Base-by-base conservation (phyloP, 2,329 filamentous ascomycete genomes). In the Arthrobotrys megalospora region DNA sequence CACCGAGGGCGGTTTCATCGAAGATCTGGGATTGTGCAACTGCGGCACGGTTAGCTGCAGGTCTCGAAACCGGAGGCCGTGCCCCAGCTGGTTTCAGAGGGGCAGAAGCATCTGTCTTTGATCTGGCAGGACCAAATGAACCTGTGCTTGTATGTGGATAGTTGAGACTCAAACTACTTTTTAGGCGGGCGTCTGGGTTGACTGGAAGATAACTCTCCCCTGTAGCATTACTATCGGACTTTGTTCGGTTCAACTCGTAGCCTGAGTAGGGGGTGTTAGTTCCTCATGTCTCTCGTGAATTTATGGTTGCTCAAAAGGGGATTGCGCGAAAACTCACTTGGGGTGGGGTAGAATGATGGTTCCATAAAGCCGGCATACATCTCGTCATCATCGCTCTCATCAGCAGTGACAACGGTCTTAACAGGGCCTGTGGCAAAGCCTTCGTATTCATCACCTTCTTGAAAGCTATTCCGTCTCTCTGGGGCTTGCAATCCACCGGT, bases 401-500 rank as follows among this genome's bases (percentile, higher is more conserved):
- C 96, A 1, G 93, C 95, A 81, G 55, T 67, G 96, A 97, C 12
- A 76, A 80, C 73, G 80, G 62, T 84, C 94, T 97, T 82, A 94
- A 87, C 77, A 94, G 86, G 50, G 84, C 84, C 79, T 85, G 89
- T 6, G 87, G 87, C 62, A 87, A 90, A 75, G 47, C 76, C 76
- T 24, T 79, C 76, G 16, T 79, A 79, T 41, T 79, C 76, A 64
- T 79, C 76, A 47, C 76, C 76, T 62, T 79, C 76, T 28, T 50
- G 55, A 24, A 24, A 79, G 36, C 76, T 79, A 16, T 79, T 79
- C 11, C 76, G 53, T 45, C 76, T 43, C 53, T 75, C 76, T 1
- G 94, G 94, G 73, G 92, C 89, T 79, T 94, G 90, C 32, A 97
- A 85, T 0, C 96, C 96, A 47, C 95, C 96, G n/a, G 94, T 97